Base-by-base conservation (phyloP, 805 yeast species). In the Myxozyma udenii region DNA sequence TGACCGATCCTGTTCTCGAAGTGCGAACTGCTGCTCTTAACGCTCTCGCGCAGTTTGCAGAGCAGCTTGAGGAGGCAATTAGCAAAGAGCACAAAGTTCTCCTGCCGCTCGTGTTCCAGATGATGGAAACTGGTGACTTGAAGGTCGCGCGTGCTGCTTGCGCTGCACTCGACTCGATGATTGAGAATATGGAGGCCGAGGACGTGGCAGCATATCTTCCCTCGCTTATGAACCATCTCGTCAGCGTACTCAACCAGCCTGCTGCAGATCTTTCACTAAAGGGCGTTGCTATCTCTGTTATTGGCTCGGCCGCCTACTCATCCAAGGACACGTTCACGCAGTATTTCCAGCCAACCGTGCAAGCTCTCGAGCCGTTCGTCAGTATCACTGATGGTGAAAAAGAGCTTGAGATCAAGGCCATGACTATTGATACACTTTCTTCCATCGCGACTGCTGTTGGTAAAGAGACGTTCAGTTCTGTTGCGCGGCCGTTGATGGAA, bases 361-460 rank as follows among this genome's bases (percentile, higher is more conserved):
- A 83, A 67, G 79, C 78, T 58, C 77, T 93, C 63, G 93, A 87
- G 70, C 89, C 88, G 55, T 91, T 82, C 67, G 81, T 90, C 63
- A 78, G 63, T 21, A 74, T 81, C 51, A 89, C 84, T 60, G 74
- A 87, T 76, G 75, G 85, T 56, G 96, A 88, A 63, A 95, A 87
- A 57, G 95, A 89, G 65, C 82, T 87, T 60, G 96, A 89, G 72
- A 80, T 93, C 64, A 81, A 95, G 69, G 96, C 96, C 32, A 78
- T 83, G 68, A 87, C 97, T 48, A 84, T 93, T 61, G 99, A 93
- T 74, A 85, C 93, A 65, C 80, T 93, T 61, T 86, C 96, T 41
- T 85, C 96, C 14, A 83, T 93, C 85, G 97, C 95, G 50, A 81
- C 90, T 69, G 97, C 99, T 50, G 97, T 93, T 53, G 96, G 97